phyloP scores from a whole-genome alignment of 1,139 yeast species.

The Komagataea norvegica region DNA sequence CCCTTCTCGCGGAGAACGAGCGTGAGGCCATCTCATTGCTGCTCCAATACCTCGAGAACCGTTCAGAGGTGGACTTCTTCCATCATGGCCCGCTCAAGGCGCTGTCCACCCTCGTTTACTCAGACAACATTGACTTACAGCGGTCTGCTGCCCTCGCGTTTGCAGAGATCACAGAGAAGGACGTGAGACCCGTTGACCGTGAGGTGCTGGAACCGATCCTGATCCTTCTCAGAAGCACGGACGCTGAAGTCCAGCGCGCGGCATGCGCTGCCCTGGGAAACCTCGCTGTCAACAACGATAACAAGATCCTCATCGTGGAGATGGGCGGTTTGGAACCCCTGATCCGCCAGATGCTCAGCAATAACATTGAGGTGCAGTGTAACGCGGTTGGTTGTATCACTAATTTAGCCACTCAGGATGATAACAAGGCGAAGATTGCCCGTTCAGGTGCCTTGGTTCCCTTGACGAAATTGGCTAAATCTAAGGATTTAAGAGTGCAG shows the following conservation, averaged over 20 bases:
- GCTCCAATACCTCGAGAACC: constrained; percentile 80
- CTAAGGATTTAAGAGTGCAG: constrained; percentile 93
- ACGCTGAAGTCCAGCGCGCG: constrained; percentile 94
- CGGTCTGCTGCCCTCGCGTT: constrained; percentile 97
- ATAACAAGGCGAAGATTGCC: constrained; percentile 92
- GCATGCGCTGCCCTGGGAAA: constrained; percentile 99
- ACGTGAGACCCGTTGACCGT: constrained; percentile 82
- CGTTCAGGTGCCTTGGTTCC: constrained; percentile 96
- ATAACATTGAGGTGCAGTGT: constrained; percentile 97
- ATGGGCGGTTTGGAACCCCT: constrained; percentile 98
- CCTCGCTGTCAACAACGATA: constrained; percentile 92
- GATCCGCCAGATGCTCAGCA: constrained; percentile 94
- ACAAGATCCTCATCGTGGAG: constrained; percentile 87
- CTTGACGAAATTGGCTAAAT: constrained; percentile 86
- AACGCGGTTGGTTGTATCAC: constrained; percentile 99
- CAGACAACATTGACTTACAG: constrained; percentile 91
- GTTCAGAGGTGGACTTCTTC: constrained; percentile 85
- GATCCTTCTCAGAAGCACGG: constrained; percentile 78
- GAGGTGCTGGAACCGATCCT: constrained; percentile 92
- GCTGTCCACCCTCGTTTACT: constrained; percentile 84
- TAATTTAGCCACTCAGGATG: constrained; percentile 97
- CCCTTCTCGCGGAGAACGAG: constrained; percentile 92
- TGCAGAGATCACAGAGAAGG: constrained; percentile 97
- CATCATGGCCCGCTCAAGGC: constrained; percentile 89
- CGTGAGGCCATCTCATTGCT: constrained; percentile 92